These are phyloP conservation scores for Penicillium digitatum DNA, from an alignment of 2,329 filamentous ascomycete species.

Conservation along the genomic window DNA sequence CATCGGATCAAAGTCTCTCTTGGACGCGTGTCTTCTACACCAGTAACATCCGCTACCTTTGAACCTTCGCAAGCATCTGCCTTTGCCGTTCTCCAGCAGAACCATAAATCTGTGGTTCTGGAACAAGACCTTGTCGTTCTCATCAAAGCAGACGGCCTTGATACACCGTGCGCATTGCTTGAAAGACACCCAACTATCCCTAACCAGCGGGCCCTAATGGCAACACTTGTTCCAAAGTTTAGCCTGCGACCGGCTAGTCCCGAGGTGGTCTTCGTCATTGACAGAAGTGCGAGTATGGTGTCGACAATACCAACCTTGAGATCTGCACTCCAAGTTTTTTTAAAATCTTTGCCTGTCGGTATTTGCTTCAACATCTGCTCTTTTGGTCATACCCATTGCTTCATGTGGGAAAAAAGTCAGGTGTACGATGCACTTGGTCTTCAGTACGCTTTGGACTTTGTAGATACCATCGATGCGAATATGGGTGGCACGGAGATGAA, in stretches of 20 bases:
- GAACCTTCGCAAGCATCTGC: constrained; percentile 60
- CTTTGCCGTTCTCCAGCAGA: constrained; percentile 49
- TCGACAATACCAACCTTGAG: constrained; percentile 48
- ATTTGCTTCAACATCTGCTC: constrained; percentile 58
- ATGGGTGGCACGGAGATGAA: constrained; percentile 56
- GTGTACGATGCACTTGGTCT: constrained; percentile 47
- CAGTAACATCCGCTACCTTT: constrained; percentile 42
- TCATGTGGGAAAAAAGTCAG: constrained; percentile 49
- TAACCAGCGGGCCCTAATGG: constrained; percentile 64
- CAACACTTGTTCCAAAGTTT: constrained; percentile 67
- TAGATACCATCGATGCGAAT: constrained; percentile 42
- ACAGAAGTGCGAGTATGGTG: constrained; percentile 62
- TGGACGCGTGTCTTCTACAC: constrained; percentile 52
- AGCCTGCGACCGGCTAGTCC: constrained; percentile 53
- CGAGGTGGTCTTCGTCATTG: constrained; percentile 69
- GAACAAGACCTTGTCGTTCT: constrained; percentile 65
- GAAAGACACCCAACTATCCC: constrained; percentile 61
- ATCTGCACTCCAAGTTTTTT: constrained; percentile 53
- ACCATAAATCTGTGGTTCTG: constrained; percentile 36
- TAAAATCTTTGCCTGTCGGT: constrained; percentile 57
- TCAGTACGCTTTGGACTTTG: constrained; percentile 43
- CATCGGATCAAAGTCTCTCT: constrained; percentile 65
- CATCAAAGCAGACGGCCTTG: constrained; percentile 57
- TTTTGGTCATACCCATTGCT: constrained; percentile 48
- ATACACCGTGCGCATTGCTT: constrained; percentile 60